A percentile compares a stretch with the other conserved stretches of the same genome.
These are phyloP conservation scores for Yamadazyma diospyri DNA, from an alignment of 1,139 yeast genomes.

Conservation along the genomic window DNA sequence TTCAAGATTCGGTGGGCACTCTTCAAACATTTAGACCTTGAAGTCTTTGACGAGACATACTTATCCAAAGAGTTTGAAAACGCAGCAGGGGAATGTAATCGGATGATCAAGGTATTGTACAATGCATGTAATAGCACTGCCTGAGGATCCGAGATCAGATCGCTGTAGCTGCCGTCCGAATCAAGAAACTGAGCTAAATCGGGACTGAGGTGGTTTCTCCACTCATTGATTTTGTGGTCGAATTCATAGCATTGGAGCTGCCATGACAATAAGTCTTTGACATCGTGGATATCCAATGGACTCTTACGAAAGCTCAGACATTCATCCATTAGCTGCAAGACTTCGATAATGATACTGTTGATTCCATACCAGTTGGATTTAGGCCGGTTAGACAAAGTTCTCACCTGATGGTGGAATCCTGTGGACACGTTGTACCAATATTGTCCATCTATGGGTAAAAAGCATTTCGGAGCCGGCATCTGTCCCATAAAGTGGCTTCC, in stretches of 20 bases:
- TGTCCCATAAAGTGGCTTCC: constrained; percentile 13
- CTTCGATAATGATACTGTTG: constrained; percentile 14
- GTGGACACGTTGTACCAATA: constrained; percentile 3
- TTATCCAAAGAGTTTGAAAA: constrained; percentile 15
- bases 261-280: constrained; percentile 16
- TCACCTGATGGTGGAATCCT: constrained; percentile 10
- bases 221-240: constrained; percentile 12
- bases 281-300: constrained; percentile 15
- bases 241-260: constrained; percentile 16
- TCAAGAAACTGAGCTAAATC: constrained; percentile 10
- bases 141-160: background rate
- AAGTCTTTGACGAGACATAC: constrained; percentile 13
- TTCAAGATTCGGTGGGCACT: constrained; percentile 12
- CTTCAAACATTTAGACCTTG: constrained; percentile 13
- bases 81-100: constrained; percentile 17
- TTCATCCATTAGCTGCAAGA: constrained; percentile 15
- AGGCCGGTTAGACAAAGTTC: constrained; percentile 5
- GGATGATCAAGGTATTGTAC: constrained; percentile 16
- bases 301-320: constrained; percentile 12
- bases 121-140: constrained; percentile 10
- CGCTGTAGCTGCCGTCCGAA: constrained; percentile 2
- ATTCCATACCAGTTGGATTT: constrained; percentile 10
- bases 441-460: constrained; percentile 1
- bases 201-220: constrained; percentile 12
- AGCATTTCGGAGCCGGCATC: constrained; percentile 7